Percentiles rank a stretch among this genome's conserved stretches.
Evolutionary conservation across 2,329 filamentous ascomycete species (phyloP).

Genomic region (Endothia cerciana): DNA sequence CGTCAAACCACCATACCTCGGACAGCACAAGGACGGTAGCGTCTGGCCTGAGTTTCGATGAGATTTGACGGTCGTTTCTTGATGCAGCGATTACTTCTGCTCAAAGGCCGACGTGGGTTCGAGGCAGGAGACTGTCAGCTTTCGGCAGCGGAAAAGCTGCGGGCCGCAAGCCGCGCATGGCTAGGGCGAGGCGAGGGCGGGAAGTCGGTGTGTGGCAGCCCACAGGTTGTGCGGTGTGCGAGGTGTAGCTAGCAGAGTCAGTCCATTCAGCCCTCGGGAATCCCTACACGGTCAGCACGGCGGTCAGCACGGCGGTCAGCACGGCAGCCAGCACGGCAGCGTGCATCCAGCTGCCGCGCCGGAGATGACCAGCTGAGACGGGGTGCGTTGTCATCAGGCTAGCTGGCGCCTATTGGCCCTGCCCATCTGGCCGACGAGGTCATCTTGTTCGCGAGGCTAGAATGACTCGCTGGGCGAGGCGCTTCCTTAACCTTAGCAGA

Average conservation of each 20-base stretch:
- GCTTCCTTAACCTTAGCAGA: not conserved
- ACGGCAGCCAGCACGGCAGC: no score
- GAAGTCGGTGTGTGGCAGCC: slow-evolving; percentile 9
- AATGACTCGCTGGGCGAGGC: not conserved
- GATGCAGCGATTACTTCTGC: not conserved
- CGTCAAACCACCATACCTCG: not conserved
- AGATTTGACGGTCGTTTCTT: not conserved
- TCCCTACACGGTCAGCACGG: slow-evolving; percentile 8
- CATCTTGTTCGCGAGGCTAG: not conserved
- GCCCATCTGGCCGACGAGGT: not conserved
- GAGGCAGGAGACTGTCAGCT: not conserved
- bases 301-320: slow-evolving; percentile 5
- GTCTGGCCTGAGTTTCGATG: not conserved
- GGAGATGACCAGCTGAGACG: slow-evolving; percentile 2
- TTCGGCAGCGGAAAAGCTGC: not conserved
- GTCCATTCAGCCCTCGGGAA: slow-evolving; percentile 4
- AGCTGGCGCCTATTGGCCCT: not conserved
- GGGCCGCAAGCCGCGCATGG: not conserved
- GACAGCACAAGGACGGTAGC: not conserved
- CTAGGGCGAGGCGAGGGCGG: not conserved
- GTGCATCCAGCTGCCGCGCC: not conserved
- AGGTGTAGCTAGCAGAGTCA: not conserved
- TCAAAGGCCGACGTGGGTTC: not conserved
- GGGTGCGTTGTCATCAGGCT: not conserved
- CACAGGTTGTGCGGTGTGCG: not conserved